A percentile compares a stretch with the other conserved stretches of the same genome.
These are phyloP conservation scores for Pseudomonodictys pantanalensis DNA, from an alignment of 495 filamentous ascomycete species.

Conservation along the genomic window DNA sequence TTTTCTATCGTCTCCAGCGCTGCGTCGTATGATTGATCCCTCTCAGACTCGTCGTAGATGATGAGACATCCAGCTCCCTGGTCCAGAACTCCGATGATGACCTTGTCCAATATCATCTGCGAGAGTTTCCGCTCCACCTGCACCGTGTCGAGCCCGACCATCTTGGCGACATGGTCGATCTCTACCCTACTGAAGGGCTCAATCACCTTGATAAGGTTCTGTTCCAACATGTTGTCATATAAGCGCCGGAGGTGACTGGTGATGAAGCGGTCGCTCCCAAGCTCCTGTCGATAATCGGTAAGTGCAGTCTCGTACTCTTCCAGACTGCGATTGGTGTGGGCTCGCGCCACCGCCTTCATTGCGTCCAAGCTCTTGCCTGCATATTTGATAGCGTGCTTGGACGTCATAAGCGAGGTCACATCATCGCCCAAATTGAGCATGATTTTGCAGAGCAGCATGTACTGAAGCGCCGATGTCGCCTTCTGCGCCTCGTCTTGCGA, in stretches of 20 bases:
- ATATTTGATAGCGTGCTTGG: slow-evolving; percentile 94
- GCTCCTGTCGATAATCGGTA: slow-evolving; percentile 80
- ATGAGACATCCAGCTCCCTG: slow-evolving; percentile 97
- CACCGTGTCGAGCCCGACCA: slow-evolving; percentile 91
- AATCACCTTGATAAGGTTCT: slow-evolving; percentile 98
- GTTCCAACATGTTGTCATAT: slow-evolving; percentile 97
- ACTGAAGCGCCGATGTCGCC: slow-evolving; percentile 90
- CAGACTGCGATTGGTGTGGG: slow-evolving; percentile 87
- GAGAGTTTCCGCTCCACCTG: slow-evolving; percentile 97
- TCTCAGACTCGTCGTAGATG: slow-evolving; percentile 90
- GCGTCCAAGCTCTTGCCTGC: slow-evolving; percentile 91
- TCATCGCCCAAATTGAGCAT: slow-evolving; percentile 97
- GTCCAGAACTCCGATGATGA: slow-evolving; percentile 95
- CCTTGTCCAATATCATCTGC: slow-evolving; percentile 99
- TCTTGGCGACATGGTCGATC: slow-evolving; percentile 93
- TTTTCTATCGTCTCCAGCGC: slow-evolving; percentile 95
- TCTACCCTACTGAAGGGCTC: slow-evolving; percentile 97
- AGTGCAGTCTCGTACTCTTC: slow-evolving; percentile 96
- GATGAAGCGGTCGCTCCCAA: slow-evolving; percentile 90
- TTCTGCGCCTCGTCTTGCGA: slow-evolving; percentile 80
- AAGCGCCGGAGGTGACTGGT: slow-evolving; percentile 88
- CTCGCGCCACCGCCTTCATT: slow-evolving; percentile 96
- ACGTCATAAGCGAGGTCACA: slow-evolving; percentile 85
- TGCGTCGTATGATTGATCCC: slow-evolving; percentile 90
- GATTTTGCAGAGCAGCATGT: slow-evolving; percentile 99